A percentile compares a stretch with the other conserved stretches of the same genome.
Evolutionary conservation across 2,329 filamentous ascomycete species (phyloP).

Genomic region (Xylaria sp.): DNA sequence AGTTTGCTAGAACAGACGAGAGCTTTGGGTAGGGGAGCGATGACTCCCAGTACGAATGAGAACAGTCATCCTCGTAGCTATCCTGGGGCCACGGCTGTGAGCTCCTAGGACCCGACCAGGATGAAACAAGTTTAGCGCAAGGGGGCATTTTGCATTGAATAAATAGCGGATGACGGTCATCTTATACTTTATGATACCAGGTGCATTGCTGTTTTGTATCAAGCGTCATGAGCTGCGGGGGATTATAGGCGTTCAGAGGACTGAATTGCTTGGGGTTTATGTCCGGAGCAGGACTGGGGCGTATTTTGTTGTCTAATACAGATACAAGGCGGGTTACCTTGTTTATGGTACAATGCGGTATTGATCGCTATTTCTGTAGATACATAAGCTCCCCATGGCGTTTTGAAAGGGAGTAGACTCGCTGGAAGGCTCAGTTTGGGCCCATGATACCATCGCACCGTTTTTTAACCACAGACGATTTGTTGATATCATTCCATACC

Average conservation of each 20-base stretch:
- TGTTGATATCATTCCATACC: conserved; percentile 19
- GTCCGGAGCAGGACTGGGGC: conserved; percentile 15
- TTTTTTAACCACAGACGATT: conserved; percentile 26
- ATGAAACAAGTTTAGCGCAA: conserved; percentile 10
- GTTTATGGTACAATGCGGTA: conserved; percentile 40
- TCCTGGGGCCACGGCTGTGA: conserved; percentile 38
- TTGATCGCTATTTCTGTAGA: conserved; percentile 36
- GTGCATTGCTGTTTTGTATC: conserved; percentile 44
- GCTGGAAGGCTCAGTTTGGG: conserved; percentile 36
- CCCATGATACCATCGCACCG: conserved; percentile 45
- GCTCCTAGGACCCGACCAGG: conserved; percentile 21
- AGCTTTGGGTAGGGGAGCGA: conserved; percentile 45
- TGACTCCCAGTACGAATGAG: conserved; percentile 46
- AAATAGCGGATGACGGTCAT: conserved; percentile 42
- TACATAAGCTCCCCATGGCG: conserved; percentile 35
- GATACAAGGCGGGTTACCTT: conserved; percentile 34
- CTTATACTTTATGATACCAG: conserved; percentile 40
- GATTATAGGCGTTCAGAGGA: conserved; percentile 34
- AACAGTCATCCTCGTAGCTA: conserved; percentile 45
- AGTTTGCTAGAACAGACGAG: conserved; percentile 49
- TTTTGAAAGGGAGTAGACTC: conserved; percentile 33
- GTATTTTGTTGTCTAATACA: conserved; percentile 31
- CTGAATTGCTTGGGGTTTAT: conserved; percentile 2
- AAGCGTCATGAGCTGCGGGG: conserved; percentile 40
- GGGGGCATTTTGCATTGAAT: conserved; percentile 39